phyloP scores from a whole-genome alignment of 1,284 basidiomycete genomes.

The Cryptococcus sp. region DNA sequence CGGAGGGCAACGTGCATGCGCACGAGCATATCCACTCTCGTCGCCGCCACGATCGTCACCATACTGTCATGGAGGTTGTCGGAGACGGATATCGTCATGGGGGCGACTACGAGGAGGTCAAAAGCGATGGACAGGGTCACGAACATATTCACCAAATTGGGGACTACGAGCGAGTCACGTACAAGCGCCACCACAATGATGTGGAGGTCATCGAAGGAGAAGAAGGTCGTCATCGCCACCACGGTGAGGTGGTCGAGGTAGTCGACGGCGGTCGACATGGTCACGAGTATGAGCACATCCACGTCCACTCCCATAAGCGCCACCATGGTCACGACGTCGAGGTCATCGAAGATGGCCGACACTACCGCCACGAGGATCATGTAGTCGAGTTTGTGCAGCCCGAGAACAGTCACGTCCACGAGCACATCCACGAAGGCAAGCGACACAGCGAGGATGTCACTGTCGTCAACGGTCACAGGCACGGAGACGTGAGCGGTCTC shows the following conservation, averaged over 20 bases:
- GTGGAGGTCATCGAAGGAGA: not conserved
- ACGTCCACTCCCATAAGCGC: conserved; percentile 1
- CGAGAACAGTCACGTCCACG: conserved; percentile 6
- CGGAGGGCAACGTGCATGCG: conserved; percentile 6
- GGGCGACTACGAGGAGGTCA: conserved; percentile 2
- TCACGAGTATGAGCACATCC: conserved; percentile 5
- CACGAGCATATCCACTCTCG: conserved; percentile 2
- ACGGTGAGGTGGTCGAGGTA: not conserved
- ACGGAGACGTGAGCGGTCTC: conserved; percentile 8
- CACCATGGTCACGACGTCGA: conserved; percentile 7
- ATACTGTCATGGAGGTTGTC: conserved; percentile 14
- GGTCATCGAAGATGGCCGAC: conserved; percentile 1
- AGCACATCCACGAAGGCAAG: conserved; percentile 10
- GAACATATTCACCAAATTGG: conserved; percentile 6
- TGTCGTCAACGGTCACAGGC: conserved; percentile 1
- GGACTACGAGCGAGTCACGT: not conserved
- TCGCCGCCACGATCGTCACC: conserved; percentile 7
- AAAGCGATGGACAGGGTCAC: conserved; percentile 1
- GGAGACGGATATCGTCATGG: conserved; percentile 10
- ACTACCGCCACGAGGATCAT: conserved; percentile 1
- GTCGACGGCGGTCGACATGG: not conserved
- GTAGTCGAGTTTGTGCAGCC: not conserved
- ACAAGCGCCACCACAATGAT: not conserved
- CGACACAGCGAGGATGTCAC: conserved; percentile 8
- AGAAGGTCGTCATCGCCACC: conserved; percentile 1